Base-by-base conservation (phyloP, 345 rosid species). In the Luvunga scandens region DNA sequence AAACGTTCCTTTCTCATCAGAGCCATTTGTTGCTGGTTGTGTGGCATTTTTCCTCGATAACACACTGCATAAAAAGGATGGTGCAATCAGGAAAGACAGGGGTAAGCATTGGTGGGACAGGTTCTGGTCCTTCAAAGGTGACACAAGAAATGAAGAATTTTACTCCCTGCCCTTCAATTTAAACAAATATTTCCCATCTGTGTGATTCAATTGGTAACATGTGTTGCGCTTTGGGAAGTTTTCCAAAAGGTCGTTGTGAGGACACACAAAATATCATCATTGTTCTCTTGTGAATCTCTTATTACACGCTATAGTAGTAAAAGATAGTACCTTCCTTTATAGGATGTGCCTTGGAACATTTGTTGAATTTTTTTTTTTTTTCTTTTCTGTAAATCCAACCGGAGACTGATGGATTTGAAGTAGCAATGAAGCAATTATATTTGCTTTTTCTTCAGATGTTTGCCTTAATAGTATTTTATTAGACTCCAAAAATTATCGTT, bases 71-170 rank as follows among this genome's bases (percentile, higher is more conserved):
- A 82, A 77, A 73, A 92, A 78, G 81, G 92, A 87, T 42, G 72
- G 77, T 63, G 48, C 80, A 14, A 78, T 89, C 62, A 89, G 91
- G 90, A 96, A 94, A 84, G 99, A 96, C 86, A 38, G 98, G 72
- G 99, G 99, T 34, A 90, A 85, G 84, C 95, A 92, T 78, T 96
- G 99, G 99, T 94, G 99, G 99, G 94, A 88, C 81, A 96, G 61
- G 63, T 96, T 91, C 93, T 71, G 83, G 85, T 79, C 90, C 13
- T 96, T 82, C 91, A 78, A 90, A 78, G 85, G 83, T 0, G 99
- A 96, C 76, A 13, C 88, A 0, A 90, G 98, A 83, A 96, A 90
- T 50, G 90, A 85, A 63, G 99, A 96, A 79, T 96, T 92, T 80
- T 96, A 96, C 80, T 90, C 98, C 61, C 86, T 96, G 76, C 99